phyloP scores from a whole-genome alignment of 2,329 filamentous ascomycete species.

The Microdochium trichocladiopsis region DNA sequence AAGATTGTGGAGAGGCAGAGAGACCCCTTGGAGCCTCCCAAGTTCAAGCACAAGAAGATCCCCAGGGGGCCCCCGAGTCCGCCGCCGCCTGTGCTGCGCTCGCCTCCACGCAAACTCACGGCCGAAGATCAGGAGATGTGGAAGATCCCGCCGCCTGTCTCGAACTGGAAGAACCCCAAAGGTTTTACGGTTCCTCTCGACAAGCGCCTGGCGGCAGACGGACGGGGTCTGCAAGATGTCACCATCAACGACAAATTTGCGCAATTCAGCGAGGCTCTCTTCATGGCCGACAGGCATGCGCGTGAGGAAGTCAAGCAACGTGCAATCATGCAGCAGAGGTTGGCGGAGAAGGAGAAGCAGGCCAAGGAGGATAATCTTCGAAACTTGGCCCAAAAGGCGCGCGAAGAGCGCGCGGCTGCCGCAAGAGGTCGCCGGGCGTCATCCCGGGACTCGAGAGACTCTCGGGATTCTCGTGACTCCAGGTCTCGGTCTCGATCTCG shows the following conservation, averaged over 20 bases:
- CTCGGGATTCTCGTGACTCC: constrained; percentile 27
- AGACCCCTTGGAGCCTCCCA: constrained; percentile 94
- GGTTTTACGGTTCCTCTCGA: constrained; percentile 95
- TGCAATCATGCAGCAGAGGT: constrained; percentile 87
- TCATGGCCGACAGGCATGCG: constrained; percentile 90
- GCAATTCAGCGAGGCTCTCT: constrained; percentile 88
- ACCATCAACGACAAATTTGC: constrained; percentile 99
- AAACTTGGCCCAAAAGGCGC: constrained; percentile 80
- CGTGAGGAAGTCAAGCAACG: constrained; percentile 92
- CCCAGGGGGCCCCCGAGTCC: constrained; percentile 87
- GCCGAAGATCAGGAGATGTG: constrained; percentile 96
- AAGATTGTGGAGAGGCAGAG: constrained; percentile 94
- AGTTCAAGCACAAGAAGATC: constrained; percentile 99
- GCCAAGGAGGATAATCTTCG: constrained; percentile 92
- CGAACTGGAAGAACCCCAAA: constrained; percentile 99
- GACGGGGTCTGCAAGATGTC: constrained; percentile 83
- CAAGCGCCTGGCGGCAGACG: constrained; percentile 91
- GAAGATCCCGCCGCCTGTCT: constrained; percentile 81
- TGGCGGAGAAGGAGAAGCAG: constrained; percentile 93
- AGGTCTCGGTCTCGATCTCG: constrained; percentile 28
- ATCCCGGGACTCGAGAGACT: constrained; percentile 26
- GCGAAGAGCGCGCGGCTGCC: constrained; percentile 65
- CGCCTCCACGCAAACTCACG: constrained; percentile 87
- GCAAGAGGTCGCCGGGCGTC: constrained; percentile 11
- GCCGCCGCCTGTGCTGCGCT: constrained; percentile 90